Evolutionary conservation across 2,329 filamentous ascomycete species (phyloP).

Genomic region (Hypoxylon sp.): DNA sequence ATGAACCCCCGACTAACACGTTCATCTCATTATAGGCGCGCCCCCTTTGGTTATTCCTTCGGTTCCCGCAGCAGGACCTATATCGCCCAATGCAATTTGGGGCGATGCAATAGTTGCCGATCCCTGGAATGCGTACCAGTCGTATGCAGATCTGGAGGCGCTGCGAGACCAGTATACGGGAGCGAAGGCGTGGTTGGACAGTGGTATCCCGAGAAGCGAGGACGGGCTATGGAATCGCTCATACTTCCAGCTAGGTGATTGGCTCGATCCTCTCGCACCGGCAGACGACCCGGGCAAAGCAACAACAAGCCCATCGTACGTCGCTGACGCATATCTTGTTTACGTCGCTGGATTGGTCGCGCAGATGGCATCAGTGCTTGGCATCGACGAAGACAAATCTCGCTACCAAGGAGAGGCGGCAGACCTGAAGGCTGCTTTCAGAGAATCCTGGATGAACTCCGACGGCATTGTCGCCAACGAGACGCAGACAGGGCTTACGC

Average conservation of each 20-base stretch:
- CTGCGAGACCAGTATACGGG: constrained; percentile 51
- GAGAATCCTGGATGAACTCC: constrained; percentile 43
- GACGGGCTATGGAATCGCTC: constrained; percentile 52
- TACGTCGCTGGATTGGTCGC: constrained; percentile 51
- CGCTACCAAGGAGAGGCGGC: constrained; percentile 35
- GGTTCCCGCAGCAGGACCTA: constrained; percentile 35
- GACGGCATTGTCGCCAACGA: constrained; percentile 46
- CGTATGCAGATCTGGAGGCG: constrained; percentile 49
- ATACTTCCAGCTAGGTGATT: constrained; percentile 54
- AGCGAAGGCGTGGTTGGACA: constrained; percentile 52
- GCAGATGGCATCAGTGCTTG: constrained; percentile 47
- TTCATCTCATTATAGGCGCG: constrained; percentile 29
- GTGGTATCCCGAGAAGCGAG: constrained; percentile 45
- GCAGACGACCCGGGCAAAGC: constrained; percentile 50
- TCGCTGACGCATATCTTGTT: constrained; percentile 58
- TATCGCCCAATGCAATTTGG: constrained; percentile 50
- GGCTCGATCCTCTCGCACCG: constrained; percentile 58
- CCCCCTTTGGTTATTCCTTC: constrained; percentile 44
- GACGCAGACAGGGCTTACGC: constrained; percentile 52
- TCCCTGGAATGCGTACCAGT: constrained; percentile 52
- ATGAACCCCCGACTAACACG: constrained; percentile 5
- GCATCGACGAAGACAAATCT: constrained; percentile 39
- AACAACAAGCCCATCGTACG: constrained; percentile 51
- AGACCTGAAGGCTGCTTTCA: constrained; percentile 42
- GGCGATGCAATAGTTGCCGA: constrained; percentile 52